Conservation (phyloP, 2,329 filamentous ascomycete genomes). For the Thielaviopsis ethacetica region DNA sequence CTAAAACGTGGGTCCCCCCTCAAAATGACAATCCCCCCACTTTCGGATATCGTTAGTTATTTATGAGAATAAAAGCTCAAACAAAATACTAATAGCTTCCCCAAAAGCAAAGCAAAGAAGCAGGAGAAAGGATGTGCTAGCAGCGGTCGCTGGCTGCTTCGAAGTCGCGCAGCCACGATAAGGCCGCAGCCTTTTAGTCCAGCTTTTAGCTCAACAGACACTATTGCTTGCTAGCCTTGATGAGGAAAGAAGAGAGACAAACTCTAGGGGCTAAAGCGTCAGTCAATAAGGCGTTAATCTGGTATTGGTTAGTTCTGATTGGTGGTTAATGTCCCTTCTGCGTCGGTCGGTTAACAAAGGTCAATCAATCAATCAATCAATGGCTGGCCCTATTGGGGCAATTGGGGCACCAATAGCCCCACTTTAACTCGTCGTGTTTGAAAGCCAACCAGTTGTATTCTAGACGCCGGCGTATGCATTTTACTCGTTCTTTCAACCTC, state of each 20-base stretch:
- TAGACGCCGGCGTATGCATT: background rate
- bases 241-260: background rate
- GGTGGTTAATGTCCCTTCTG: background rate
- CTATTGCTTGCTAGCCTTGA: background rate
- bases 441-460: background rate
- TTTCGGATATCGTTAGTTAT: background rate
- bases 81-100: too few relatives aligned
- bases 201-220: background rate
- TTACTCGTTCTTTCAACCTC: background rate
- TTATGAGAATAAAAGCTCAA: background rate
- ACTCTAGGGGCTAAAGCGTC: background rate
- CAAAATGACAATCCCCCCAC: background rate
- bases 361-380: background rate
- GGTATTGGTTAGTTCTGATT: background rate
- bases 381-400: background rate
- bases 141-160: too few relatives aligned
- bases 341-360: background rate
- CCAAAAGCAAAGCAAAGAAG: background rate
- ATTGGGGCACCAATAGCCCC: background rate
- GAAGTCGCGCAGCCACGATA: background rate
- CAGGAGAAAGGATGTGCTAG: background rate
- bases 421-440: background rate
- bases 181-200: too few relatives aligned
- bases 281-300: background rate
- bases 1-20: background rate